Conservation (phyloP, 352 stramenopile species). For the Phytopythium sindhum region DNA sequence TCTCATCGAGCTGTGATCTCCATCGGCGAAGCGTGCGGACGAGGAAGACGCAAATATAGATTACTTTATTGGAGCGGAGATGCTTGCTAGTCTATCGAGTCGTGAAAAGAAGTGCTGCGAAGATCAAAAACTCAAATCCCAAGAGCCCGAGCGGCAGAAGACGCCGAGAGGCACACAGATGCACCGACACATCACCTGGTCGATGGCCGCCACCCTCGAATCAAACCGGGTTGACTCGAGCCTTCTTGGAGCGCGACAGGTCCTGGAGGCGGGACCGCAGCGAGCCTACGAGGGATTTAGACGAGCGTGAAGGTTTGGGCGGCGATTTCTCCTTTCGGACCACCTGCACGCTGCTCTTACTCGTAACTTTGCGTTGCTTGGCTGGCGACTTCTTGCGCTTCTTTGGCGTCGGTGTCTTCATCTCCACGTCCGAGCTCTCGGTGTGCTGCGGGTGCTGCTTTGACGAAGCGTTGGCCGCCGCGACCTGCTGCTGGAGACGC, state of each 20-base stretch:
- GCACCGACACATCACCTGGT: not conserved
- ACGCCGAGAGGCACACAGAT: not conserved
- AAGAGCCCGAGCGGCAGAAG: not conserved
- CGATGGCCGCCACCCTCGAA: not conserved
- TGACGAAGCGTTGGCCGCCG: not conserved
- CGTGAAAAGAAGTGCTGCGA: not conserved
- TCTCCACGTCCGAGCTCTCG: conserved; percentile 25
- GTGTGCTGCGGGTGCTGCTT: conserved; percentile 5
- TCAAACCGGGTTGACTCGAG: conserved; percentile 46
- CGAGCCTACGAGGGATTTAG: conserved; percentile 45
- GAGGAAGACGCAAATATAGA: not conserved
- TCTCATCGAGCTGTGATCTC: not conserved
- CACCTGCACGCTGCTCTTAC: conserved; percentile 36
- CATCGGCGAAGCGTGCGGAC: not conserved
- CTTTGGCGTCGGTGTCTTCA: conserved; percentile 29
- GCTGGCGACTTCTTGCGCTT: conserved; percentile 35
- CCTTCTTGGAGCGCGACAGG: conserved; percentile 46
- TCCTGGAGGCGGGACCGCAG: conserved; percentile 50
- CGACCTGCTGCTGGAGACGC: conserved; percentile 42
- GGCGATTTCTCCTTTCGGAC: conserved; percentile 29
- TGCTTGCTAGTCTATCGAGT: conserved; percentile 2
- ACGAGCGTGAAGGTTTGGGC: conserved; percentile 35
- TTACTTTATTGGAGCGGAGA: conserved; percentile 8
- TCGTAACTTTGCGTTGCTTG: conserved; percentile 53
- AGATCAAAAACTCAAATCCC: conserved; percentile 1